Base-by-base conservation (phyloP, 2,329 filamentous ascomycete genomes). In the Aspergillus pseudoglaucus region DNA sequence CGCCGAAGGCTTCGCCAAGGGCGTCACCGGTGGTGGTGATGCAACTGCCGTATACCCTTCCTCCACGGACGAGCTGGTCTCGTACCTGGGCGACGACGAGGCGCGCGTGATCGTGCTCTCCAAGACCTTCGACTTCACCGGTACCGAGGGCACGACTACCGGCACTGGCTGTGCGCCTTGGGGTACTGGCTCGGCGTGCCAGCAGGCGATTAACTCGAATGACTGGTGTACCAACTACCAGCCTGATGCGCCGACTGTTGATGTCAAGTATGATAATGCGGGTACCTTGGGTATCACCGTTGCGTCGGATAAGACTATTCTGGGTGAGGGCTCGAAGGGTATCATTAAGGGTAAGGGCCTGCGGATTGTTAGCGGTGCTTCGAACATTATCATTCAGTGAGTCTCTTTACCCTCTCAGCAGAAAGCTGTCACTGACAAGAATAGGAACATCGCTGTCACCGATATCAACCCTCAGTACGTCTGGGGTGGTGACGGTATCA, bases 201-300 rank as follows among this genome's bases (percentile, higher is more conserved):
- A 84, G 70, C 56, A 75, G 38, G 77, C 81, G 53, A 82, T 84
- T 62, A 79, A 83, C 69, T 70, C 79, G 68, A 67, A 81, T 60
- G 59, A 72, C 59, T 81, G 78, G 75, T 84, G 81, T 64, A 68
- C 62, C 47, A 82, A 82, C 69, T 79, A 83, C 63, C 69, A 83
- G 65, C 68, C 77, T 46, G 68, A 70, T 32, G 75, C 78, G 2
- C 71, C 75, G 27, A 71, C 69, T 42, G 71, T 70, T 38, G 67
- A 67, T 6, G 75, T 65, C 3, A 51, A 42, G 20, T 73, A 73
- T 51, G 75, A 81, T 66, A 80, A 76, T 47, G 79, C 79, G 33
- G 78, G 71, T 52, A 51, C 69, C 2, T 58, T 70, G 23, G 75
- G 74, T 42, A 79, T 82, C 61, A 73, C 64, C 12, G 73, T 83